Base-by-base conservation (phyloP, 2,329 filamentous ascomycete species). In the Hymenoscyphus repandus region DNA sequence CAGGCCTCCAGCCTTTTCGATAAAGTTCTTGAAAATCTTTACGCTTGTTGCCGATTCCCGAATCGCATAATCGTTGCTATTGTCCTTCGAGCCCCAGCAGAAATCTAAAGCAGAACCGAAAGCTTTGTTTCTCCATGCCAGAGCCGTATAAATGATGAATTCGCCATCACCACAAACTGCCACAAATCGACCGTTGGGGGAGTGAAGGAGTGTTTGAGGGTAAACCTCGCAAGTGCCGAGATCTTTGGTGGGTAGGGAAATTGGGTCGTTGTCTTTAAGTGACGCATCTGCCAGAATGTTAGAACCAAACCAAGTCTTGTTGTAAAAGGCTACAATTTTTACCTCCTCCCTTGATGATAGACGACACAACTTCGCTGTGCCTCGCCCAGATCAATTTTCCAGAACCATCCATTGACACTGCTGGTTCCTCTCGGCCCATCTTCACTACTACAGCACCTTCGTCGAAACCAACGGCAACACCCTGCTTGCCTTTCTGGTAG, bases 361-460 rank as follows among this genome's bases (percentile, higher is more conserved):
- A 86, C 1, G 91, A 95, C 15, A 96, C 82, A 32, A 97, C 91
- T 66, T 99, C 93, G 64, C 90, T 96, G 69, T 97, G 92, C 62
- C 86, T 84, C 30, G 93, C 91, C 88, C 90, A 97, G 57, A 99
- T 90, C 55, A 99, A 78, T 75, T 99, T 99, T 68, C 93, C 93
- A 37, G 90, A 95, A 30, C 82, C 76, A 65, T 99, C 93, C 93
- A 99, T 99, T 11, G 90, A 96, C 15, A 97, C 92, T 30, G 93
- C 93, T 1, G 93, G 93, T 72, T 97, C 92, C 70, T 99, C 93
- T 56, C 93, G 83, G 60, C 93, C 93, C 77, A 99, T 91, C 72
- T 96, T 97, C 51, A 99, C 88, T 40, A 99, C 93, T 2, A 99
- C 92, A 3, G 92, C 92, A 68, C 93, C 93, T 71, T 99, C 93